Conservation (phyloP, 2,329 filamentous ascomycete genomes). For the Grosmannia penicillata region DNA sequence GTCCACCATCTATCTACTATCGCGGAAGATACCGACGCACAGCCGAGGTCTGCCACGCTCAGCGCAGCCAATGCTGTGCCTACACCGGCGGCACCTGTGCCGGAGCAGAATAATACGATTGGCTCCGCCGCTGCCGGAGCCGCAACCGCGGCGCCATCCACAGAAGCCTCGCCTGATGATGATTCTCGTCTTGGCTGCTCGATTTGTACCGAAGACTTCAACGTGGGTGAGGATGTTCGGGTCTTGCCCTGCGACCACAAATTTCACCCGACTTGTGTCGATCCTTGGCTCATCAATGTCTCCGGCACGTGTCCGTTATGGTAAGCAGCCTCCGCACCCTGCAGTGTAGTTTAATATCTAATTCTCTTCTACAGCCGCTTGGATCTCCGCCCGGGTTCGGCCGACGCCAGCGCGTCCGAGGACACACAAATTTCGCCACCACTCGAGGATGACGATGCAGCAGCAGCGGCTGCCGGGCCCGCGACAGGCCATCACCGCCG, state of each 20-base stretch:
- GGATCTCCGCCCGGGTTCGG: slow-evolving; percentile 29
- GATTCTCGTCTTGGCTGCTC: slow-evolving; percentile 42
- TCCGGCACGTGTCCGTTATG: slow-evolving; percentile 56
- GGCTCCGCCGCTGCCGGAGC: not conserved
- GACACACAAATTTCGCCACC: slow-evolving; percentile 22
- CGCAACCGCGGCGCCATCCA: not conserved
- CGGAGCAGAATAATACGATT: slow-evolving; percentile 4
- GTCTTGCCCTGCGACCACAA: slow-evolving; percentile 54
- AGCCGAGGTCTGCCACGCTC: slow-evolving; percentile 7
- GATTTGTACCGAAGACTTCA: slow-evolving; percentile 58
- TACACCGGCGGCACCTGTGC: not conserved
- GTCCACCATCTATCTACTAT: slow-evolving; percentile 16
- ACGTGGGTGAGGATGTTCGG: slow-evolving; percentile 49
- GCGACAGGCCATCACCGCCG: slow-evolving; percentile 13
- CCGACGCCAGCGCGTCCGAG: slow-evolving; percentile 10
- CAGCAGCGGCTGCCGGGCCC: slow-evolving; percentile 18
- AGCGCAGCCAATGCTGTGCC: not conserved
- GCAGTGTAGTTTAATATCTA: no score
- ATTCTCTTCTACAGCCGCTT: slow-evolving; percentile 27
- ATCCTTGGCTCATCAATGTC: slow-evolving; percentile 56
- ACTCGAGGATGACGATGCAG: slow-evolving; percentile 21
- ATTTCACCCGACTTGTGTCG: slow-evolving; percentile 52
- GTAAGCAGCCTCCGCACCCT: slow-evolving; percentile 27
- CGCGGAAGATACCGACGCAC: slow-evolving; percentile 16
- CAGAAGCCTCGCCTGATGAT: not conserved